Evolutionary conservation across 2,329 filamentous ascomycete species (phyloP), one percentile per base, ranked within the genome.

Genomic region (Zalaria obscura): DNA sequence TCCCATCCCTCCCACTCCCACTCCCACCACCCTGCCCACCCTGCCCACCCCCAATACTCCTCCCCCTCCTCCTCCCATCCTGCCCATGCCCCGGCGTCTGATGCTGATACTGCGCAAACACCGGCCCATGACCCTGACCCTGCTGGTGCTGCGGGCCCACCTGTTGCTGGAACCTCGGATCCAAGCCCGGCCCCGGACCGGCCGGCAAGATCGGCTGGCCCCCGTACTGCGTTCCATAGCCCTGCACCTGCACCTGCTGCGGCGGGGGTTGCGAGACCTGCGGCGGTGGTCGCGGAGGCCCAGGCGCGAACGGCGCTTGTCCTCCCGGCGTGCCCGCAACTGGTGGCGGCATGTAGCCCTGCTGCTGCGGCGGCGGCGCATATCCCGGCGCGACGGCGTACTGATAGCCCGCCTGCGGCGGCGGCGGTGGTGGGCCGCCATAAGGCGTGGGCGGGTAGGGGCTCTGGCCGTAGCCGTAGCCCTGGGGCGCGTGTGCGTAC

Each of bases 131-230:
- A 18, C 18, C 18, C 18, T 18, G 18, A 18, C 2, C 2, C 18
- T 25, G 36, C 43, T 35, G 43, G 43, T 27, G 35, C 40, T 3
- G 40, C 39, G 25, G 31, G 25, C 4, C 27, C 31, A n/a, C 36
- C 4, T 36, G 27, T 27, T 5, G 43, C 5, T 27, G n/a, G 10
- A 3, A 39, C 36, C n/a, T 38, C 41, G 3, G 40, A 33, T 9
- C 34, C 33, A n/a, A 36, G 42, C 27, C 45, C n/a, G 53, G 57
- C 5, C 55, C 57, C 49, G 59, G 56, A 38, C 50, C 60, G 1
- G 60, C 60, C 3, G 60, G 60, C 3, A 62, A 52, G 37, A 63
- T 62, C 4, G 58, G 59, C 39, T 59, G 58, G 9, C 60, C 60
- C 2, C 60, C 60, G 39, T 61, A 63, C 42, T 63, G 60, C 5